These are phyloP conservation scores for Candolleomyces eurysporus DNA, from an alignment of 768 basidiomycete genomes.

Conservation along the genomic window DNA sequence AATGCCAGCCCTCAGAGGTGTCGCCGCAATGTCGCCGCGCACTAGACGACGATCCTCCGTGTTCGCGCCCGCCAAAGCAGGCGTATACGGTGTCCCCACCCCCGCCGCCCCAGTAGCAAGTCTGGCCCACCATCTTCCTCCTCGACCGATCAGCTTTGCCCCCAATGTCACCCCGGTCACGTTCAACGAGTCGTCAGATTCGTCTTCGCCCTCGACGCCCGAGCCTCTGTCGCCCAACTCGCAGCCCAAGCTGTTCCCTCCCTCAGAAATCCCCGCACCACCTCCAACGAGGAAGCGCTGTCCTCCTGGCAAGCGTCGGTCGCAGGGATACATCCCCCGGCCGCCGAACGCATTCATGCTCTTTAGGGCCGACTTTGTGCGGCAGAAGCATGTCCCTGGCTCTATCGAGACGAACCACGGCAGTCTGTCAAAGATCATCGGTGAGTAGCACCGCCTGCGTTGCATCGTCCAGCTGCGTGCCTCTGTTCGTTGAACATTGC, in stretches of 20 bases:
- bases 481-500: too few species aligned
- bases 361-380: conserved; percentile 80
- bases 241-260: conserved; percentile 19
- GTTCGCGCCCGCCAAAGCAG: conserved; percentile 25
- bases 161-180: conserved; percentile 29
- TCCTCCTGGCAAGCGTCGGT: conserved; percentile 61
- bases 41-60: conserved; percentile 9
- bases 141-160: conserved; percentile 25
- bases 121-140: conserved; percentile 5
- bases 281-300: conserved; percentile 20
- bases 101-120: not conserved
- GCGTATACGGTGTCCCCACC: conserved; percentile 21
- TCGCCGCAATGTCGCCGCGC: conserved; percentile 4
- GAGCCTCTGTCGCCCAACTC: conserved; percentile 9
- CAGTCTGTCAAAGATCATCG: conserved; percentile 70
- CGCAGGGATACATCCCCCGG: conserved; percentile 68
- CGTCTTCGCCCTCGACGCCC: conserved; percentile 10
- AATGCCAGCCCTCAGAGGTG: conserved; percentile 9
- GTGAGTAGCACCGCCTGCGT: conserved; percentile 24
- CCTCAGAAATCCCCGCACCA: conserved; percentile 12
- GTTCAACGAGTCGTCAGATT: conserved; percentile 18
- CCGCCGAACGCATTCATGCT: conserved; percentile 88
- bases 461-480: not conserved
- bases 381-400: conserved; percentile 75
- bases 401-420: conserved; percentile 78